These are phyloP conservation scores for Phytopythium montanum DNA, from an alignment of 352 stramenopile species.

Conservation along the genomic window DNA sequence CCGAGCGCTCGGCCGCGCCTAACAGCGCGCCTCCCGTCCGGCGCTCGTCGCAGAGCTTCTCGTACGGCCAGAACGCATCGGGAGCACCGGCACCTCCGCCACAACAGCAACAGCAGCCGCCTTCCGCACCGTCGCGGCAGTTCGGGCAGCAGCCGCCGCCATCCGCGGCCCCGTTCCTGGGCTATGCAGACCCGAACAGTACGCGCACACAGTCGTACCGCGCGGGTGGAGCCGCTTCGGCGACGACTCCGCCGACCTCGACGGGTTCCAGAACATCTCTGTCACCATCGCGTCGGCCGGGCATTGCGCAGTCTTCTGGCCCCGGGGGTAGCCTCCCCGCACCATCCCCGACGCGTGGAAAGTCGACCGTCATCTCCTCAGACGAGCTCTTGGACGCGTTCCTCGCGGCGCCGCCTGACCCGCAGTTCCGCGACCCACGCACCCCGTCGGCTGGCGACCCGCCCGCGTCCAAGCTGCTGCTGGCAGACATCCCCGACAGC, in stretches of 20 bases:
- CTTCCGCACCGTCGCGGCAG: constrained; percentile 24
- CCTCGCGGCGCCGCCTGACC: constrained; percentile 43
- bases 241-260: constrained; percentile 12
- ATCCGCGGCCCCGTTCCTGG: constrained; percentile 63
- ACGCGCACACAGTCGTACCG: constrained; percentile 42
- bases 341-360: constrained; percentile 18
- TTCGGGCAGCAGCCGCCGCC: constrained; percentile 32
- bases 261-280: constrained; percentile 14
- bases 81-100: constrained; percentile 18
- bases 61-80: constrained; percentile 28
- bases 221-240: constrained; percentile 5
- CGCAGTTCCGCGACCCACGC: constrained; percentile 21
- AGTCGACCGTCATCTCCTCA: constrained; percentile 22
- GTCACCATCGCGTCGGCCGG: constrained; percentile 12
- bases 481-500: constrained; percentile 58
- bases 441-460: constrained; percentile 12
- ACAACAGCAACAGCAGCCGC: constrained; percentile 19
- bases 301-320: constrained; percentile 9
- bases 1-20: constrained; percentile 11
- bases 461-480: constrained; percentile 38
- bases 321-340: constrained; percentile 13
- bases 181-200: constrained; percentile 41
- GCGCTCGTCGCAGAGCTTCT: constrained; percentile 43
- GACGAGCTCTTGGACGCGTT: constrained; percentile 70
- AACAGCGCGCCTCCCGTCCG: constrained; percentile 16